Percentiles rank a stretch among this genome's conserved stretches.
phyloP scores from a whole-genome alignment of 2,329 filamentous ascomycete genomes.

The Sclerotinia sclerotiorum region DNA sequence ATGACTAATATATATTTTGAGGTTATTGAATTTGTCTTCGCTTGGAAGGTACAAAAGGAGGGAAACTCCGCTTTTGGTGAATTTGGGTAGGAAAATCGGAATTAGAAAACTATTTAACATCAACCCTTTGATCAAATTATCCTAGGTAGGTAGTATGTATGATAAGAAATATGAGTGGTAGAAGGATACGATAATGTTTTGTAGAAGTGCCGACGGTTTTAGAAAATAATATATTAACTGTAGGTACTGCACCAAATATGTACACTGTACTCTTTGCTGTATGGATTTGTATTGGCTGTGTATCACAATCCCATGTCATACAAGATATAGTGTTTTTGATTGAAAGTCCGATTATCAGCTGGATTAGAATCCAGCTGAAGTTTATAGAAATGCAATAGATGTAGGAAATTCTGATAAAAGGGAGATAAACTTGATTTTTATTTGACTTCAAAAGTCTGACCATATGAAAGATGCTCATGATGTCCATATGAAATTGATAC shows the following conservation, averaged over 20 bases:
- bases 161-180: neutral
- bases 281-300: neutral
- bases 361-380: neutral
- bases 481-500: neutral
- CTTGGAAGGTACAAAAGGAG: neutral
- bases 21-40: neutral
- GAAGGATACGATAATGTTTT: neutral
- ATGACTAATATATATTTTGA: neutral
- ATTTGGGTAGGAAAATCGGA: neutral
- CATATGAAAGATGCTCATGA: neutral
- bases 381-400: neutral
- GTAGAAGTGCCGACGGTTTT: neutral
- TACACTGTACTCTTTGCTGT: neutral
- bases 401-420: neutral
- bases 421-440: neutral
- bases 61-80: neutral
- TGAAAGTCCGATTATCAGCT: constrained; percentile 1
- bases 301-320: constrained; percentile 3
- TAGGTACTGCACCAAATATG: neutral
- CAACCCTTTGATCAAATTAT: neutral
- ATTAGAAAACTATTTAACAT: neutral
- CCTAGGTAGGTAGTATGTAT: neutral
- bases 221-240: neutral
- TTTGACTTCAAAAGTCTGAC: neutral
- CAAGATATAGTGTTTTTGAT: neutral